A percentile compares a stretch with the other conserved stretches of the same genome.
Conservation (phyloP, 2,329 filamentous ascomycete genomes). For the Daldinia sp. region DNA sequence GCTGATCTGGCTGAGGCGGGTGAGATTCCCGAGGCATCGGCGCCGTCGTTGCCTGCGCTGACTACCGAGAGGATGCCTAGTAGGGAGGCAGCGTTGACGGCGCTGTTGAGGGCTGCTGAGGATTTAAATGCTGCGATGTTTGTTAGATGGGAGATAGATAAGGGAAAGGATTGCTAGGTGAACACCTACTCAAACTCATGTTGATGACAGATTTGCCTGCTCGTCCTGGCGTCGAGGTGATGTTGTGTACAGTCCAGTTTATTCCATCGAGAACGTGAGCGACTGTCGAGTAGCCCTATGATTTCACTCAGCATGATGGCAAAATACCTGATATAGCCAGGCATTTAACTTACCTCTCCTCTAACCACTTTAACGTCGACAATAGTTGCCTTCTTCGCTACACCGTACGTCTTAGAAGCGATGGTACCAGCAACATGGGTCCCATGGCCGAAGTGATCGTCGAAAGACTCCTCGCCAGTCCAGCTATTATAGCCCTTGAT, state of each 20-base stretch:
- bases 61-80: constrained; percentile 63
- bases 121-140: constrained; percentile 17
- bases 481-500: constrained; percentile 42
- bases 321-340: no score
- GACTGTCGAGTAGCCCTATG: constrained; percentile 31
- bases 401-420: constrained; percentile 36
- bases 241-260: constrained; percentile 43
- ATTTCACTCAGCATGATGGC: not conserved
- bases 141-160: constrained; percentile 1
- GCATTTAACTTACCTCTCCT: constrained; percentile 42
- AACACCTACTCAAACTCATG: constrained; percentile 46
- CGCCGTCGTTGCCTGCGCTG: constrained; percentile 64
- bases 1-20: constrained; percentile 61
- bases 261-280: constrained; percentile 53
- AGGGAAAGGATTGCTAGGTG: no score
- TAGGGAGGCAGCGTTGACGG: constrained; percentile 58
- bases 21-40: constrained; percentile 55
- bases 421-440: constrained; percentile 50
- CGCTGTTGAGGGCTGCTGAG: constrained; percentile 58
- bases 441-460: constrained; percentile 54
- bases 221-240: constrained; percentile 27
- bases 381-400: constrained; percentile 43
- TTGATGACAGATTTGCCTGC: constrained; percentile 40
- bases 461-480: constrained; percentile 30
- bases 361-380: constrained; percentile 36